These are phyloP conservation scores for Discostella stelligeroides DNA, from an alignment of 108 stramenopile species.

Conservation along the genomic window DNA sequence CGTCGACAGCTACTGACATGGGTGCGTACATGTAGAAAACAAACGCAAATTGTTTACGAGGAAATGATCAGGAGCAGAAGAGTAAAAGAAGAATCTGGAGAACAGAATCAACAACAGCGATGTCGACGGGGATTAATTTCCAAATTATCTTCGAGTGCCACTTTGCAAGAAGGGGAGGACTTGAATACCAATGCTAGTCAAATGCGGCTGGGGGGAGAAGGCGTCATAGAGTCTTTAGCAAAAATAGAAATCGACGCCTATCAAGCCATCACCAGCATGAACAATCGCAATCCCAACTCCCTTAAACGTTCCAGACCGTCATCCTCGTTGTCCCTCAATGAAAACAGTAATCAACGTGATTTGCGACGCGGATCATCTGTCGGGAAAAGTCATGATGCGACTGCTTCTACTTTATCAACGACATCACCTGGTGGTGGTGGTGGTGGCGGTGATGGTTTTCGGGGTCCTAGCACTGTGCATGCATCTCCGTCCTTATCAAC, in stretches of 20 bases:
- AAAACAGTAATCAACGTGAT: conserved; percentile 1
- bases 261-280: not conserved
- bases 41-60: not conserved
- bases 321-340: not conserved
- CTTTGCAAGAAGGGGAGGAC: not conserved
- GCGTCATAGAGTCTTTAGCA: no score
- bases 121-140: not conserved
- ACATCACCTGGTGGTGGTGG: not conserved
- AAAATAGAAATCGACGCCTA: conserved; percentile 9
- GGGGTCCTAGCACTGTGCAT: not conserved
- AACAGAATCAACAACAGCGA: not conserved
- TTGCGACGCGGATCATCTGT: not conserved
- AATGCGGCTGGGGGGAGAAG: not conserved
- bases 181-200: no score
- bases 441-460: not conserved
- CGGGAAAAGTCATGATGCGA: not conserved
- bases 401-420: not conserved
- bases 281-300: not conserved
- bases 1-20: conserved; percentile 6
- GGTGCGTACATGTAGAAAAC: conserved; percentile 3
- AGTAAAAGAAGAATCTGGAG: no score
- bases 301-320: not conserved
- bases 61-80: not conserved
- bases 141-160: not conserved
- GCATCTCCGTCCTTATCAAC: not conserved